These are phyloP conservation scores for Aspergillus ustus DNA, from an alignment of 2,329 filamentous ascomycete species.

Conservation along the genomic window DNA sequence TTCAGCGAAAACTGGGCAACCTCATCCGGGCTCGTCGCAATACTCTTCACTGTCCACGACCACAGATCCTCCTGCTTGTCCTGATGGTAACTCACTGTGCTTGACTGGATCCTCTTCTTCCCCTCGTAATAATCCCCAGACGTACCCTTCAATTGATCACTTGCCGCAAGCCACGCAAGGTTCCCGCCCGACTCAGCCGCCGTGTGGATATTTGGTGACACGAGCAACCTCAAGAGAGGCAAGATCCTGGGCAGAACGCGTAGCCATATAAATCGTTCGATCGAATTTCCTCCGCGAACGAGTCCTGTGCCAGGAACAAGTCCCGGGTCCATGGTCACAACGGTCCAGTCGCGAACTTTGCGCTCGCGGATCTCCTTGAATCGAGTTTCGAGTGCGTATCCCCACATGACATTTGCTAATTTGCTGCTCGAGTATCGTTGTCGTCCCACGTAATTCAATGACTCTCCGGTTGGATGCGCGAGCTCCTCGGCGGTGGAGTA, in stretches of 20 bases:
- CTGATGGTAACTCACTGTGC: slow-evolving; percentile 50
- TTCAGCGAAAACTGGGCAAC: slow-evolving; percentile 2
- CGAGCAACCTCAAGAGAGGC: slow-evolving; percentile 3
- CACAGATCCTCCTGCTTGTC: slow-evolving; percentile 56
- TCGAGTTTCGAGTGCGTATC: slow-evolving; percentile 49
- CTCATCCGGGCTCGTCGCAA: neutral
- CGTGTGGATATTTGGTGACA: slow-evolving; percentile 7
- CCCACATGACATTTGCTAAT: slow-evolving; percentile 55
- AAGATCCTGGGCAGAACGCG: neutral
- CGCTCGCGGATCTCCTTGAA: neutral
- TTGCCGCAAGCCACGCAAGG: slow-evolving; percentile 40
- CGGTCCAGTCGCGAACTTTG: slow-evolving; percentile 31
- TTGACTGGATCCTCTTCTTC: slow-evolving; percentile 44
- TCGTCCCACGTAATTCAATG: slow-evolving; percentile 37
- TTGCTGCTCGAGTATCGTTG: slow-evolving; percentile 53
- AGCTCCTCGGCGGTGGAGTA: slow-evolving; percentile 53
- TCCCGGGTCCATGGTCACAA: slow-evolving; percentile 2
- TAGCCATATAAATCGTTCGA: slow-evolving; percentile 1
- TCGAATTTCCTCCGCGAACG: neutral
- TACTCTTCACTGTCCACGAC: slow-evolving; percentile 50
- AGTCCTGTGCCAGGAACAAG: slow-evolving; percentile 13
- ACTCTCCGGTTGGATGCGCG: slow-evolving; percentile 44
- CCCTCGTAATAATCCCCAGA: slow-evolving; percentile 54
- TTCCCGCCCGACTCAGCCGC: slow-evolving; percentile 2
- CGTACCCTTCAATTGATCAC: slow-evolving; percentile 34